Evolutionary conservation across 2,329 filamentous ascomycete genomes (phyloP).

Genomic region (Fusarium duplospermum): DNA sequence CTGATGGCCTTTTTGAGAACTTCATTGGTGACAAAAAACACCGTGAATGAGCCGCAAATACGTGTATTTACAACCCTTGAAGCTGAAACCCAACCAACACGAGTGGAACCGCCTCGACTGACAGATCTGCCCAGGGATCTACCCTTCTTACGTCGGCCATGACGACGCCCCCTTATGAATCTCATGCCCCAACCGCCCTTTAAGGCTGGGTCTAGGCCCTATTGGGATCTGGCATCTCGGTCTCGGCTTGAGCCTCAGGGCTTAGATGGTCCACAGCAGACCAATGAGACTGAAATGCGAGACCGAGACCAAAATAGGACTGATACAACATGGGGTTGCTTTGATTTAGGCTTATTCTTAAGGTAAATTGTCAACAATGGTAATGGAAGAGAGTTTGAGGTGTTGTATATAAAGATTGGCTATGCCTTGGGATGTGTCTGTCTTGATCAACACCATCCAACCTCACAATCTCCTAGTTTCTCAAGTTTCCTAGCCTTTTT

Average conservation of each 20-base stretch:
- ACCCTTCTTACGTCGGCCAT: neutral
- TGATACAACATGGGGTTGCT: neutral
- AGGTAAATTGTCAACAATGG: neutral
- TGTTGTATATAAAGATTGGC: neutral
- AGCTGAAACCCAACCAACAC: neutral
- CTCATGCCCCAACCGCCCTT: neutral
- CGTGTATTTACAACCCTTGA: neutral
- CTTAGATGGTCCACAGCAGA: neutral
- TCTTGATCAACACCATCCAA: neutral
- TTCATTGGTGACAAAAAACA: neutral
- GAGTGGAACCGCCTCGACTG: neutral
- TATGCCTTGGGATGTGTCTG: neutral
- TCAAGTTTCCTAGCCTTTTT: neutral
- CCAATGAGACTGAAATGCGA: neutral
- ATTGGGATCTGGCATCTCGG: neutral
- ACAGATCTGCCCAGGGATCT: neutral
- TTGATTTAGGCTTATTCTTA: neutral
- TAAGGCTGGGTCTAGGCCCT: neutral
- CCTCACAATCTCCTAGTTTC: neutral
- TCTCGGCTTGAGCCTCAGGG: neutral
- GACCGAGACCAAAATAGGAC: neutral
- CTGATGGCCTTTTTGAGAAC: neutral
- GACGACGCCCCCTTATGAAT: neutral
- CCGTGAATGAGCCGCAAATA: neutral
- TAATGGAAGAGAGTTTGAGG: neutral